These are phyloP conservation scores for Ophiostoma ulmi DNA, from an alignment of 2,329 filamentous ascomycete species.

Conservation along the genomic window DNA sequence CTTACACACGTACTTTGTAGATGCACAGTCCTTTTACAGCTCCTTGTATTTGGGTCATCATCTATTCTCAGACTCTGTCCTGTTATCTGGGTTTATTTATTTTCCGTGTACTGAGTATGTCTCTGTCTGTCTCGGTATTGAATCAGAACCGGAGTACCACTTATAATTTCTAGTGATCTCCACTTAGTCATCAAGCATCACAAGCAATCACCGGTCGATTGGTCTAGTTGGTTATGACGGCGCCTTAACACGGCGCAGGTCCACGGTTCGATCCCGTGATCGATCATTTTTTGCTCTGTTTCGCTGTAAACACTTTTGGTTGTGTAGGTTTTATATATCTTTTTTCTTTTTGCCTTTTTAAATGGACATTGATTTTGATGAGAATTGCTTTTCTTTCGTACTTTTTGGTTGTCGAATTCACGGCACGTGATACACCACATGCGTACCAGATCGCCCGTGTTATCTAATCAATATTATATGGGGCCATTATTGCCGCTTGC, in stretches of 20 bases:
- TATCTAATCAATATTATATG: neutral
- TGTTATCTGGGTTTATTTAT: neutral
- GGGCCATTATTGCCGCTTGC: neutral
- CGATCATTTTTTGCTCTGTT: slow-evolving; percentile 15
- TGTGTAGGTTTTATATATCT: too few species aligned
- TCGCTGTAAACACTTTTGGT: neutral
- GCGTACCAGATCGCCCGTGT: neutral
- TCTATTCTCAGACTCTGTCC: neutral
- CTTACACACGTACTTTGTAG: neutral
- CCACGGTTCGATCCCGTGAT: slow-evolving; percentile 23
- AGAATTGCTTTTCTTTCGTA: neutral
- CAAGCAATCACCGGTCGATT: slow-evolving; percentile 17
- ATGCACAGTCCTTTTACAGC: neutral
- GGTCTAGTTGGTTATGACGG: slow-evolving; percentile 25
- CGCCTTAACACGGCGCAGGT: slow-evolving; percentile 24
- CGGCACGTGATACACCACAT: neutral
- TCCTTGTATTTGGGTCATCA: neutral
- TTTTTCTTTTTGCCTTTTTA: too few species aligned
- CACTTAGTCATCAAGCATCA: slow-evolving; percentile 7
- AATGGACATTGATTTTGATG: neutral
- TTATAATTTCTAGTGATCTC: neutral
- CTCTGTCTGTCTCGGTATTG: neutral
- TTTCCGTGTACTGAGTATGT: neutral
- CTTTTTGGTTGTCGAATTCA: neutral
- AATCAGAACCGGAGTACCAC: neutral